Evolutionary conservation across 495 filamentous ascomycete species (phyloP), one percentile per base, ranked within the genome.

Genomic region (Podospora bellae-mahoneyi): DNA sequence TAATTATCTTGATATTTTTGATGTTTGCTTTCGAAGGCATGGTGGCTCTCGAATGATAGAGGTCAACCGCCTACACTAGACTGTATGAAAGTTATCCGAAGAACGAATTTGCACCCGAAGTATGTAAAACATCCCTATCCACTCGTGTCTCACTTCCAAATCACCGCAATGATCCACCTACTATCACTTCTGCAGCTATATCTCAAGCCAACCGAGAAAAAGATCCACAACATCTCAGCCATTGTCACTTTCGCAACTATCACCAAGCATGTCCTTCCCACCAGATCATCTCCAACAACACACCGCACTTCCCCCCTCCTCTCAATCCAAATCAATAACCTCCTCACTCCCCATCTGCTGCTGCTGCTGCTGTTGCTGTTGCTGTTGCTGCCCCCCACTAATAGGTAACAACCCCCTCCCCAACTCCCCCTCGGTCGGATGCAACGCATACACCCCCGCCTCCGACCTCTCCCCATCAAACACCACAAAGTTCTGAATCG

Each of bases 401-500:
- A 53, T 71, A 61, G 59, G 73, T 69, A 74, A 28, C 66, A 73
- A 32, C 26, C 7, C 73, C 57, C 59, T 75, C 63, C 84, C 84
- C 3, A 86, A 71, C 19, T 69, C 73, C 7, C 83, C 84, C 60
- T 86, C 84, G 6, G 2, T 48, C 1, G 92, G 91, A 76, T 96
- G 92, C 62, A 99, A 78, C 0, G 92, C 83, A 73, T 95, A 95
- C 65, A 96, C 89, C 4, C 88, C 89, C 0, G 89, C 91, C 62
- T 90, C 84, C 74, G 87, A 90, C 64, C 83, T 86, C 71, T 92
- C 91, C 2, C 93, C 95, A 77, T 97, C 92, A 75, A 98, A 97
- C 13, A 98, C 80, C 44, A 96, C 83, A 74, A 97, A 87, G 75
- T 99, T 99, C 82, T 98, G 96, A 18, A 98, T 86, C 3, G 95